Conservation (phyloP, 2,329 filamentous ascomycete genomes). For the Trichoderma guizhouense region DNA sequence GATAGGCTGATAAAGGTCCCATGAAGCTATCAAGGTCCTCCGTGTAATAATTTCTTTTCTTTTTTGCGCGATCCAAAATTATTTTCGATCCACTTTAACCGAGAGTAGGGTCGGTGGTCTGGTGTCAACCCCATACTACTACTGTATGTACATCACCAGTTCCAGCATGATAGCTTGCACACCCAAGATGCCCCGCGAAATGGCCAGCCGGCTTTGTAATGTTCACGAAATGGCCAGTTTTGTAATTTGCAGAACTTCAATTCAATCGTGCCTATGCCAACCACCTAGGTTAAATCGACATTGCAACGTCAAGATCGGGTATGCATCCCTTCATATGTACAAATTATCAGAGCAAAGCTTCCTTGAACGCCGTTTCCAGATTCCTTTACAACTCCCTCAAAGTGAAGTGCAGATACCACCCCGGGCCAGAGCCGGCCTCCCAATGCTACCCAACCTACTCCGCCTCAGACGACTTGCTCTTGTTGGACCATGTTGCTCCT, state of each 20-base stretch:
- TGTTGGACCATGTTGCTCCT: slow-evolving; percentile 7
- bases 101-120: background rate
- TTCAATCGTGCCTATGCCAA: slow-evolving; percentile 3
- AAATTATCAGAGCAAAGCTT: slow-evolving; percentile 30
- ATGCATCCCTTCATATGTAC: slow-evolving; percentile 28
- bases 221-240: background rate
- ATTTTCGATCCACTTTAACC: background rate
- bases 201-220: background rate
- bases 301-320: slow-evolving; percentile 24
- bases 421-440: background rate
- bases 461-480: background rate
- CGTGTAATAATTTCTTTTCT: background rate
- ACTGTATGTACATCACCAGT: background rate
- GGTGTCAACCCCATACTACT: background rate
- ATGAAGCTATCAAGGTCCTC: background rate
- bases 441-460: background rate
- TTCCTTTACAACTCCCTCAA: slow-evolving; percentile 32
- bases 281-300: slow-evolving; percentile 10
- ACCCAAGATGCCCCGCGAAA: background rate
- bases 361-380: slow-evolving; percentile 34
- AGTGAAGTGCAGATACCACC: slow-evolving; percentile 25
- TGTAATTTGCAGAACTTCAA: background rate
- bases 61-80: background rate
- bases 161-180: background rate
- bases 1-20: accelerated